Percentiles rank a stretch among this genome's conserved stretches.
Evolutionary conservation across 2,329 filamentous ascomycete species (phyloP).

Genomic region (Eurotiales sp.): DNA sequence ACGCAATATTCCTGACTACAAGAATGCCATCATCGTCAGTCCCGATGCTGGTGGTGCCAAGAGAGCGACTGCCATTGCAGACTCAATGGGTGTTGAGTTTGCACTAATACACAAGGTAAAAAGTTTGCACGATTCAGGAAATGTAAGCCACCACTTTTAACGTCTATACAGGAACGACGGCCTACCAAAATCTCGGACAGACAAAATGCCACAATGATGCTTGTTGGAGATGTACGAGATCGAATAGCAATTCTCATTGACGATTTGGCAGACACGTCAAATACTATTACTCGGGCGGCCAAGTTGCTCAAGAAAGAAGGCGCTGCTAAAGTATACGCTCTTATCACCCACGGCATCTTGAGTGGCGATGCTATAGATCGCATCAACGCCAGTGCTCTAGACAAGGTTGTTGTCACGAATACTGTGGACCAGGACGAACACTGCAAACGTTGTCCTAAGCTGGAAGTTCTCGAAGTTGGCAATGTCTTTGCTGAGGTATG

Average conservation of each 20-base stretch:
- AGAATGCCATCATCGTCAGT: conserved; percentile 86
- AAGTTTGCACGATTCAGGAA: conserved; percentile 18
- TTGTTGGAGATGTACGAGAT: conserved; percentile 79
- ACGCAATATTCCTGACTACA: conserved; percentile 77
- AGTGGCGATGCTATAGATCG: conserved; percentile 92
- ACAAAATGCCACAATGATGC: conserved; percentile 82
- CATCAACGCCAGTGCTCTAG: conserved; percentile 87
- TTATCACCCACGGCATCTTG: conserved; percentile 91
- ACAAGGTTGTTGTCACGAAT: conserved; percentile 94
- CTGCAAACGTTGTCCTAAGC: conserved; percentile 71
- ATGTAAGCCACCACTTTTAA: background rate
- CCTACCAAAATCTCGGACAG: conserved; percentile 83
- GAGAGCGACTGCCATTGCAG: conserved; percentile 90
- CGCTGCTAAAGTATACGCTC: conserved; percentile 82
- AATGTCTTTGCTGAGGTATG: conserved; percentile 80
- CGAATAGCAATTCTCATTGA: conserved; percentile 87
- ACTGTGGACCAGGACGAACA: conserved; percentile 87
- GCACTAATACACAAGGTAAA: conserved; percentile 98
- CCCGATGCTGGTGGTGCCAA: conserved; percentile 97
- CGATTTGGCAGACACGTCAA: conserved; percentile 91
- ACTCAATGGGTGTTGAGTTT: conserved; percentile 89
- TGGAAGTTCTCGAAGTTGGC: conserved; percentile 88
- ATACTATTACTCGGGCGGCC: conserved; percentile 93
- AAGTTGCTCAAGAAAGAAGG: conserved; percentile 94
- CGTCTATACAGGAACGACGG: conserved; percentile 67